phyloP scores from a whole-genome alignment of 495 filamentous ascomycete genomes.

The Aspergillus haitiensis region DNA sequence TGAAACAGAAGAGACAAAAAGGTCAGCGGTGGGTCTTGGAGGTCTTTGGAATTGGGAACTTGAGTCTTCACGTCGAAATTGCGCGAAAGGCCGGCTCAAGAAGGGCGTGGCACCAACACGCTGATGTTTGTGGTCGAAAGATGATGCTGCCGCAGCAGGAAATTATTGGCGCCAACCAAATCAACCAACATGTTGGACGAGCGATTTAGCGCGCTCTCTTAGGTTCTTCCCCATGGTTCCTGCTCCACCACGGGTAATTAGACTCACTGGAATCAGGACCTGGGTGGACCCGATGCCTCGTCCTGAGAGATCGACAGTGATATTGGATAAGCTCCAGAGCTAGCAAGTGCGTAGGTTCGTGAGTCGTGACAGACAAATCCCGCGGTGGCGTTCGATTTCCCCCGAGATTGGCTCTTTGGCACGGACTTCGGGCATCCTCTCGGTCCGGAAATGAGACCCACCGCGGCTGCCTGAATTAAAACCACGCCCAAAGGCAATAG shows the following conservation, averaged over 20 bases:
- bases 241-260: slow-evolving; percentile 5
- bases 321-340: slow-evolving; percentile 12
- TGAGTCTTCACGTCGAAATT: neutral
- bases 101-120: neutral
- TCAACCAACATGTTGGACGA: neutral
- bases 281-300: neutral
- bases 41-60: neutral
- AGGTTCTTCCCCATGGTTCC: neutral
- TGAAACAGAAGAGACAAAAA: neutral
- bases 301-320: slow-evolving; percentile 9
- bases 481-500: slow-evolving; percentile 5
- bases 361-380: slow-evolving; percentile 4
- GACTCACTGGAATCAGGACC: slow-evolving; percentile 4
- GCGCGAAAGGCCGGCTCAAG: neutral
- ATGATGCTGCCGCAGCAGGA: neutral
- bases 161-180: slow-evolving; percentile 10
- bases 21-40: neutral
- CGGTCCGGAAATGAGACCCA: slow-evolving; percentile 11
- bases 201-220: neutral
- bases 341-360: slow-evolving; percentile 10
- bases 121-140: slow-evolving; percentile 5
- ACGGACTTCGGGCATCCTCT: slow-evolving; percentile 14
- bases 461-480: neutral
- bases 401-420: slow-evolving; percentile 13
- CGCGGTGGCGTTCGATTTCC: slow-evolving; percentile 7